Base-by-base conservation (phyloP, 352 stramenopile genomes). In the Phytophthora capsici region DNA sequence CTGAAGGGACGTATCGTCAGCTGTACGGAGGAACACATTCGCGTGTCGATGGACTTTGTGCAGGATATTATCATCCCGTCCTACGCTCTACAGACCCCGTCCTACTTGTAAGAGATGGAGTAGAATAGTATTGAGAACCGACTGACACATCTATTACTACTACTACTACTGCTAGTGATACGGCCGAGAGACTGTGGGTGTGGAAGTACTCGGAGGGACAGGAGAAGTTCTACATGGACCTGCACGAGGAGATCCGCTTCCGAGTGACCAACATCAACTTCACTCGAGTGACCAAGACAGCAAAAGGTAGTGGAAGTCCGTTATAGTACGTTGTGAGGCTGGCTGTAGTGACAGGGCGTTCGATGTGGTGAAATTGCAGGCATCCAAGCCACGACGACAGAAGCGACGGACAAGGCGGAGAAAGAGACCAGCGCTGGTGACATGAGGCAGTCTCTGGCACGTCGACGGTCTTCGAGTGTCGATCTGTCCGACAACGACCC, bases 11-110 rank as follows among this genome's bases (percentile, higher is more conserved):
- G 88, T 46, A 92, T 96, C 62, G 81, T 95, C 46, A 95, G 84
- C 75, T 95, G 89, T 69, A 95, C 90, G 34, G 88, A 95, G 61
- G 85, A 95, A 56, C 86, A 95, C 69, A 94, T 96, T 47, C 82
- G 89, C 57, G 83, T 95, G n/a, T 92, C 85, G 12, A 95, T 95
- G 82, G 87, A 95, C 62, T 95, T 95, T 75, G 82, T 95, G 55
- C 87, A 95, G 75, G 87, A 95, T 66, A 95, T 95, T 48, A 92
- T 94, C 66, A 95, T 95, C 56, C 87, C 87, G 43, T 93, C 84
- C 23, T 95, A 95, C 65, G 87, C 87, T 38, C 79, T 95, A 55
- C 87, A 95, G 81, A 93, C 84, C 36, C 87, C 87, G 46, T 95
- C 87, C 22, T 94, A 94, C 70, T 95, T 94, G 86, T 52, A 49